Evolutionary conservation across 106 monocot species (phyloP), one percentile per base, ranked within the genome.

Genomic region (Allium sativum): DNA sequence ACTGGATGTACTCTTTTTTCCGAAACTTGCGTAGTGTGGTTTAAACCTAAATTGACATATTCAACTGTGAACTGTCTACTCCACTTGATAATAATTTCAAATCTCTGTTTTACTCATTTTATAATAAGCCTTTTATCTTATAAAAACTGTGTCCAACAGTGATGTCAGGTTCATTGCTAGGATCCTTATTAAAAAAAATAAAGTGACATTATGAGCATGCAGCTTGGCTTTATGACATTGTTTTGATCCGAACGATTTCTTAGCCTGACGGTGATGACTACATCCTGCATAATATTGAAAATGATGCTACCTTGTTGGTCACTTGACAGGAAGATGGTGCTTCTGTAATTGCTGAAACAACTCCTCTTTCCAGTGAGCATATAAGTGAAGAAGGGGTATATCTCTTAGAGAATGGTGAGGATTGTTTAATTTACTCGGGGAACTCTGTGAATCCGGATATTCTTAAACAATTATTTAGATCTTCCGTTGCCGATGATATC

Each of bases 321-420:
- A 42, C 69, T 40, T 69, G 44, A 21, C 71, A 91, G 88, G 84
- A 82, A 48, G 87, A 76, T 20, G 76, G 81, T 64, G 87, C 58
- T 15, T 73, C 87, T 13, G 51, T 77, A 55, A 42, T 84, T 45
- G 64, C 84, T 71, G 40, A 80, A 55, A 71, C 72, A 41, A 53
- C 92, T 72, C 80, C 92, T 64, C 82, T 98, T 54, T 92, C 92
- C 18, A 83, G 82, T 68, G 98, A 88, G 74, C 79, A 98, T 76
- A 48, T 88, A 52, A 71, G 54, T 61, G 98, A 98, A 61, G 85
- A 92, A 74, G 98, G 98, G n/a, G 71, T 98, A 61, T 98, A 82
- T 82, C 78, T 98, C 54, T 72, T 98, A 48, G 98, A 98, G 72
- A 98, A 98, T 85, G 98, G 98, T 42, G 98, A 98, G 56, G 92